Conservation (phyloP, 192 early-diverging fungal species). For the Jimgerdemannia lactiflua region DNA sequence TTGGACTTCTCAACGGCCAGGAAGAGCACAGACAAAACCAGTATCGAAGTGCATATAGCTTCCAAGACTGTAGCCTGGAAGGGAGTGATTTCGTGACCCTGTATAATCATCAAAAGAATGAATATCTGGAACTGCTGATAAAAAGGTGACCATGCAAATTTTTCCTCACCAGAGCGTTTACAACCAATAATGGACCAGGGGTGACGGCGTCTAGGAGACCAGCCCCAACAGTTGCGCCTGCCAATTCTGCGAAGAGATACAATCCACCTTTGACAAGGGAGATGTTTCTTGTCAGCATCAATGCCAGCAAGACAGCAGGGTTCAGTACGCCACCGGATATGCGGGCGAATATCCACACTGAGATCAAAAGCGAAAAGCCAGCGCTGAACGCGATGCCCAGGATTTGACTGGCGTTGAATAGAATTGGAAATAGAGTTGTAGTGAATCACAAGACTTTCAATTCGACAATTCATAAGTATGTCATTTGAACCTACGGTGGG, state of each 20-base stretch:
- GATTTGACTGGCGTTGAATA: conserved; percentile 11
- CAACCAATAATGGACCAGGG: conserved; percentile 20
- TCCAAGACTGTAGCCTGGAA: conserved; percentile 14
- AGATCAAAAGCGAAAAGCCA: conserved; percentile 40
- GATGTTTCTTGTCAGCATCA: conserved; percentile 52
- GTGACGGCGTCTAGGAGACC: conserved; percentile 29
- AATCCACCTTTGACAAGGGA: conserved; percentile 30
- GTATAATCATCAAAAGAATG: neutral
- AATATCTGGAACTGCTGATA: too few species aligned
- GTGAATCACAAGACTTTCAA: neutral
- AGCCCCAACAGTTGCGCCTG: conserved; percentile 55
- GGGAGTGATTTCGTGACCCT: conserved; percentile 6
- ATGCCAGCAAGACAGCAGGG: conserved; percentile 59
- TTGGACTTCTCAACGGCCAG: conserved; percentile 2
- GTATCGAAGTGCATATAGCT: conserved; percentile 10
- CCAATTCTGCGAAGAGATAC: conserved; percentile 56
- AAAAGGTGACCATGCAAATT: neutral
- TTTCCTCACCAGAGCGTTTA: conserved; percentile 23
- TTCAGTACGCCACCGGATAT: conserved; percentile 62
- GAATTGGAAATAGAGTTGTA: neutral
- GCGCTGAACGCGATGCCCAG: conserved; percentile 39
- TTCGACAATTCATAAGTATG: too few species aligned
- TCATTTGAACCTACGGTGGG: neutral
- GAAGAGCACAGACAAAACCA: conserved; percentile 4
- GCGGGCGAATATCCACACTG: conserved; percentile 43